Conservation (phyloP, 148 eudicot genomes). For the Linanthus parryae region DNA sequence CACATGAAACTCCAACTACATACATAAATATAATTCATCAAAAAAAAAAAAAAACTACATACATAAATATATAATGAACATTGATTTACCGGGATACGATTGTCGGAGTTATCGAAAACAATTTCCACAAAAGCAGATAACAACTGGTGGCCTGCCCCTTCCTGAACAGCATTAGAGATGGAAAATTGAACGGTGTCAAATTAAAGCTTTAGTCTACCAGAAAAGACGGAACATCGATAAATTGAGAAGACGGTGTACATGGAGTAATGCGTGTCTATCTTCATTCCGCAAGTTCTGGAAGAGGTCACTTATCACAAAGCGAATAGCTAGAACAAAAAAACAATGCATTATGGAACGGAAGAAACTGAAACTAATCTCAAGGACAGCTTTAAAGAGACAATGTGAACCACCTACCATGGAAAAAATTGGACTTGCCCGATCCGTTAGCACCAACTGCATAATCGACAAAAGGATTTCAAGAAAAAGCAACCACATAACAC, state of each 20-base stretch:
- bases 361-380: background rate
- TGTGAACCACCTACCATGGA: slow-evolving; percentile 85
- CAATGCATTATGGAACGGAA: background rate
- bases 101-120: slow-evolving; percentile 91
- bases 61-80: background rate
- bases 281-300: slow-evolving; percentile 90
- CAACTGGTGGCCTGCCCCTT: slow-evolving; percentile 96
- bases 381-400: no score
- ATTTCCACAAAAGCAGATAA: slow-evolving; percentile 97
- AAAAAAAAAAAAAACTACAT: no score
- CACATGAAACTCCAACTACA: no score
- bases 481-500: no score
- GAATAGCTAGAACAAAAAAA: slow-evolving; percentile 56
- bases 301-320: slow-evolving; percentile 95
- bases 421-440: slow-evolving; percentile 97
- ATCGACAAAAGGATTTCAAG: background rate
- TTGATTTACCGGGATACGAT: slow-evolving; percentile 76
- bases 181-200: no score
- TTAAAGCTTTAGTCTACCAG: no score
- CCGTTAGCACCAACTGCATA: slow-evolving; percentile 99
- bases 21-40: no score
- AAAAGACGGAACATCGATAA: no score
- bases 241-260: no score
- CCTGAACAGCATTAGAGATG: slow-evolving; percentile 38
- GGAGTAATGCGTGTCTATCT: slow-evolving; percentile 86